Evolutionary conservation across 2,329 filamentous ascomycete genomes (phyloP), one percentile per base, ranked within the genome.

Genomic region (Hortaea werneckii): DNA sequence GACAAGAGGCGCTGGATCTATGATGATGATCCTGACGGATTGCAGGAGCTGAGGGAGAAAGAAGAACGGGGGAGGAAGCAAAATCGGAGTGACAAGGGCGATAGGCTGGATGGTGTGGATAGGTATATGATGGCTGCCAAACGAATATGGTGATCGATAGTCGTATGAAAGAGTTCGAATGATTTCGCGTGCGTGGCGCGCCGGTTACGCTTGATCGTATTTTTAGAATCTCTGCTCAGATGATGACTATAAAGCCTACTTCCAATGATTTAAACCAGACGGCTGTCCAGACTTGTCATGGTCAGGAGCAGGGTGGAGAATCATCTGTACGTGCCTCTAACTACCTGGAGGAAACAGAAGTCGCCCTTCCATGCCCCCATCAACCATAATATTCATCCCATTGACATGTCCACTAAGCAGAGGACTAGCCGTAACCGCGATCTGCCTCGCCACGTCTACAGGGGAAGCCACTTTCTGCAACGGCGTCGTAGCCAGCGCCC

Each of bases 51-150:
- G 57, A 73, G 73, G 50, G 79, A 82, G 48, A 60, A 76, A 43
- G 79, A 80, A 52, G 80, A 82, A 50, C 77, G 78, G 58, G 72
- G 77, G 56, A 76, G 75, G 5, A 78, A 77, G 50, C 78, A 79
- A 52, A 80, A 12, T 54, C 67, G 64, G 48, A 68, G 74, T 32
- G 63, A 41, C 2, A 47, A 43, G 12, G 40, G 65, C 45, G 75
- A 78, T 43, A 79, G 78, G 62, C 79, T 79, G 66, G 84, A 75
- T 59, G 79, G 69, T 62, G 87, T 80, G 51, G 79, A 75, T 56
- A 76, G 92, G 57, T 98, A 95, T 69, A 87, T 88, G 62, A 95
- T 96, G 92, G 83, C 88, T 57, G 87, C 87, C 0, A 96, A 95
- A 75, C 77, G 92, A 62, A 98, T 98, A 57, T 98, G 92, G 92